Percentiles rank a stretch among this genome's conserved stretches.
Conservation (phyloP, 2,329 filamentous ascomycete species). For the Fusarium brachygibbosum region DNA sequence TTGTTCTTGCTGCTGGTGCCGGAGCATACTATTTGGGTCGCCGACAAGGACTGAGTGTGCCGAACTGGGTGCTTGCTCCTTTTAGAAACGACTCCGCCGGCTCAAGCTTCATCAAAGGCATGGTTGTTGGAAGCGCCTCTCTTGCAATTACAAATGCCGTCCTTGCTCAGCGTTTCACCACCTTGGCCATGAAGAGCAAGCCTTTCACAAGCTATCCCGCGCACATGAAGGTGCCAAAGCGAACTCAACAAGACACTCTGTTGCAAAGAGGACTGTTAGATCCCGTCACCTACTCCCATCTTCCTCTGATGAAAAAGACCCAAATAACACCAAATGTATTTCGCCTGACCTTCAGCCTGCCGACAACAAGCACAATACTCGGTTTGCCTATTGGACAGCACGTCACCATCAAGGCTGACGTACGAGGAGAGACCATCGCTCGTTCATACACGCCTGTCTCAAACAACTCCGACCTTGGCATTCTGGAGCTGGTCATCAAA, state of each 20-base stretch:
- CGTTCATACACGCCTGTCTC: conserved; percentile 69
- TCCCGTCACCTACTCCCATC: background rate
- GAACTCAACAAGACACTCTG: conserved; percentile 3
- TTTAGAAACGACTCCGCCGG: background rate
- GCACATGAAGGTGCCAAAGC: conserved; percentile 54
- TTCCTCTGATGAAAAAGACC: background rate
- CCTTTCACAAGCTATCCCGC: conserved; percentile 45
- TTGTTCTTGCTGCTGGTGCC: background rate
- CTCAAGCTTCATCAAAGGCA: conserved; percentile 29
- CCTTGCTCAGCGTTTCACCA: conserved; percentile 48
- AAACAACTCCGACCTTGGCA: conserved; percentile 64
- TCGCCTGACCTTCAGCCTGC: conserved; percentile 63
- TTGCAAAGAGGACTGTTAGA: background rate
- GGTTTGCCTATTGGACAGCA: conserved; percentile 71
- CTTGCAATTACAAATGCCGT: conserved; percentile 49
- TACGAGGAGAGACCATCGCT: conserved; percentile 61
- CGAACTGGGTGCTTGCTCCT: conserved; percentile 1
- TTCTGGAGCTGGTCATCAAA: conserved; percentile 65
- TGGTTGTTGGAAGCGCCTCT: conserved; percentile 15
- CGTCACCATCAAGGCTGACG: conserved; percentile 63
- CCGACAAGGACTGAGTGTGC: background rate
- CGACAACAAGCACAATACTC: conserved; percentile 58
- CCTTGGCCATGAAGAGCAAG: conserved; percentile 44
- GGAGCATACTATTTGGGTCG: conserved; percentile 7
- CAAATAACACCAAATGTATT: conserved; percentile 56